Conservation (phyloP, 2,329 filamentous ascomycete genomes). For the Fusarium sacchari region DNA sequence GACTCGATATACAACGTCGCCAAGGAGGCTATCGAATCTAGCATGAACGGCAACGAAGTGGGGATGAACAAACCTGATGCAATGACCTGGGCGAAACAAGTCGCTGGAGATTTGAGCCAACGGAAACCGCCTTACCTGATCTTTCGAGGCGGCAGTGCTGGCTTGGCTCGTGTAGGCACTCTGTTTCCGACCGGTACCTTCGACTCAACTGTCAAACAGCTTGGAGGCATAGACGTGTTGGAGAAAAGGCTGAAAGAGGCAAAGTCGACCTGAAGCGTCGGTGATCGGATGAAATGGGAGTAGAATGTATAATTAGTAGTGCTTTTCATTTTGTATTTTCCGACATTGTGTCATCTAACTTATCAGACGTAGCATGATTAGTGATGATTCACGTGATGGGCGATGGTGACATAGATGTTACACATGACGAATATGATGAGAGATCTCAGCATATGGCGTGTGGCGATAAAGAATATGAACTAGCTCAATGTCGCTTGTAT, state of each 20-base stretch:
- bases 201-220: conserved; percentile 21
- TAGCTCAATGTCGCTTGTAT: fast-evolving
- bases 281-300: neutral
- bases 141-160: conserved; percentile 18
- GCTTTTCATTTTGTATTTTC: neutral
- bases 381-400: conserved; percentile 8
- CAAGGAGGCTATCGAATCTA: conserved; percentile 22
- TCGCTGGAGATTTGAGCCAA: conserved; percentile 25
- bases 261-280: neutral
- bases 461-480: neutral
- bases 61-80: conserved; percentile 1
- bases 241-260: conserved; percentile 18
- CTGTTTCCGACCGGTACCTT: conserved; percentile 16
- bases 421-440: conserved; percentile 21
- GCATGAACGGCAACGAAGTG: conserved; percentile 4
- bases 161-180: neutral
- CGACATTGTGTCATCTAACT: fast-evolving
- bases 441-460: neutral
- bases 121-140: conserved; percentile 23
- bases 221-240: conserved; percentile 22
- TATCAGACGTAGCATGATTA: neutral
- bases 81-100: conserved; percentile 25
- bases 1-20: conserved; percentile 29
- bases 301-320: too few species aligned
- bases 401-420: conserved; percentile 18